These are phyloP conservation scores for Corymbia maculata DNA, from an alignment of 345 rosid genomes.

Conservation along the genomic window DNA sequence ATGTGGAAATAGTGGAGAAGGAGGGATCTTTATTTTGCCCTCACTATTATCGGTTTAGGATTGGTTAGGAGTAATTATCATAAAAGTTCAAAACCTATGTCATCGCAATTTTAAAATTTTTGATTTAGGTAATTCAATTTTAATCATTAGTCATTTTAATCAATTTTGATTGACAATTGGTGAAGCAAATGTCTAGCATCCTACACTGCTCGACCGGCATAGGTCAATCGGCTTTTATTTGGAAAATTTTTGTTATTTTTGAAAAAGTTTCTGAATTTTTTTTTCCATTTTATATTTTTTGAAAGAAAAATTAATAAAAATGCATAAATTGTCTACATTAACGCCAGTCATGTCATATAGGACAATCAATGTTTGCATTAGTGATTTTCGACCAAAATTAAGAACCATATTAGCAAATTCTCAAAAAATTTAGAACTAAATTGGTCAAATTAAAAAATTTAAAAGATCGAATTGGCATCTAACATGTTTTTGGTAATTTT, in stretches of 20 bases:
- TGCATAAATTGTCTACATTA: fast-evolving
- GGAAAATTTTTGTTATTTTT: background rate
- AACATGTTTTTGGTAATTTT: background rate
- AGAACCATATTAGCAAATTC: background rate
- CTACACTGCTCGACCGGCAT: fast-evolving
- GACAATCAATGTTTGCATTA: background rate
- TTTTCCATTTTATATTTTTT: background rate
- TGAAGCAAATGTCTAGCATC: fast-evolving
- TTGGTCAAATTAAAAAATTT: background rate
- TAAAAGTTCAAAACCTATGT: background rate
- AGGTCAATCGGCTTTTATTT: fast-evolving
- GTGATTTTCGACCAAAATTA: background rate
- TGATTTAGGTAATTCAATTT: background rate
- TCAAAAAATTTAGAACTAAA: background rate
- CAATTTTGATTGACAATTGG: background rate
- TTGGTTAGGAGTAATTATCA: too few relatives aligned
- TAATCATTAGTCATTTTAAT: background rate
- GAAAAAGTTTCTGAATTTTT: background rate
- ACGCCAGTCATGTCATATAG: fast-evolving
- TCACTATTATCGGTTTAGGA: too few relatives aligned
- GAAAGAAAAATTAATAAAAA: background rate
- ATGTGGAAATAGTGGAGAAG: background rate
- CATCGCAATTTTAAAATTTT: fast-evolving
- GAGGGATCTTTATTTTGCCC: background rate
- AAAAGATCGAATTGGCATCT: background rate